These are phyloP conservation scores for Pisolithus tinctorius DNA, from an alignment of 768 basidiomycete genomes.

Conservation along the genomic window DNA sequence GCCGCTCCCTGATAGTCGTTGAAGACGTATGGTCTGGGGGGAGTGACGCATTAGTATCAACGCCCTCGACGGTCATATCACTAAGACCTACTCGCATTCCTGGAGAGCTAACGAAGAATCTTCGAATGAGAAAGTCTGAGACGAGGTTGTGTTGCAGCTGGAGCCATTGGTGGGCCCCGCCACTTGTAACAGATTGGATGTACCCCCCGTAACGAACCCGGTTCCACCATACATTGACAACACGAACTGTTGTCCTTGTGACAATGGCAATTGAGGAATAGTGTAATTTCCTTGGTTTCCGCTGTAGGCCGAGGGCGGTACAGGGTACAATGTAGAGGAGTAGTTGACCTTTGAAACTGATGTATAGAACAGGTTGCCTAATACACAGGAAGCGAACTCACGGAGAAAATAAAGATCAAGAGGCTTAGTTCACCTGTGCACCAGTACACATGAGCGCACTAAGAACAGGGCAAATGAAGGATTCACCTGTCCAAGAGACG, in stretches of 20 bases:
- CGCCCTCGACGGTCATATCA: neutral
- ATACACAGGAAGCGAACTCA: no score
- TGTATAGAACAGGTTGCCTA: no score
- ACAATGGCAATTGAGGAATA: conserved; percentile 36
- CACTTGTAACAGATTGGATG: no score
- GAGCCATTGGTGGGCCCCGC: conserved; percentile 34
- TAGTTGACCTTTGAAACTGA: conserved; percentile 38
- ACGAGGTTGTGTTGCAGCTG: conserved; percentile 43
- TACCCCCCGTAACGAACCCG: no score
- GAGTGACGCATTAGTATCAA: conserved; percentile 5
- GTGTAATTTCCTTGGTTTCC: conserved; percentile 49
- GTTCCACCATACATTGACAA: conserved; percentile 66
- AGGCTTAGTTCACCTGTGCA: conserved; percentile 52
- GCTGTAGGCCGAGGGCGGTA: conserved; percentile 54
- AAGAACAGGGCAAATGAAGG: neutral
- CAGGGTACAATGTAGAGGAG: conserved; percentile 46
- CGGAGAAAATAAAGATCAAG: no score
- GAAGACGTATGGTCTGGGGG: no score
- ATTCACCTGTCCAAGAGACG: no score
- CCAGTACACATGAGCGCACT: neutral
- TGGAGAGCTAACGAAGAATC: conserved; percentile 43
- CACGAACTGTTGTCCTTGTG: conserved; percentile 35
- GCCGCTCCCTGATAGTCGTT: no score
- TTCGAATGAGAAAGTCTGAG: conserved; percentile 40
- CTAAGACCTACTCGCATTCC: conserved; percentile 49